Conservation (phyloP, 495 filamentous ascomycete genomes). For the Tuber borchii region DNA sequence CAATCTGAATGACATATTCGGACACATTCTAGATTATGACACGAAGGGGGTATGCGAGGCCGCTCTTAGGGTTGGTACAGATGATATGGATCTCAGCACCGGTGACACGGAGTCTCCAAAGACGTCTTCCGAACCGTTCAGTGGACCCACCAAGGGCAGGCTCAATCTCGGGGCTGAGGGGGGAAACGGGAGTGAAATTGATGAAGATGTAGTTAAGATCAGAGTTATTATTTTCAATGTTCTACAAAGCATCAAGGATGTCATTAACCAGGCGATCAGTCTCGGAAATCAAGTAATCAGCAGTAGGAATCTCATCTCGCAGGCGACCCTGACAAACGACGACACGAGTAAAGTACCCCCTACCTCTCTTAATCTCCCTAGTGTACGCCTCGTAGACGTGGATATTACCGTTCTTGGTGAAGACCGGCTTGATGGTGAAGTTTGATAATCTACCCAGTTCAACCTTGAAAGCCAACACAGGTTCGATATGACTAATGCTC, state of each 20-base stretch:
- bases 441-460: slow-evolving; percentile 89
- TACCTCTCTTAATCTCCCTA: slow-evolving; percentile 87
- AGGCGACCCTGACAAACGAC: slow-evolving; percentile 87
- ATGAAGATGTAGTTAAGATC: slow-evolving; percentile 99
- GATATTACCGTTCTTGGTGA: slow-evolving; percentile 97
- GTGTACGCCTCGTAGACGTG: slow-evolving; percentile 96
- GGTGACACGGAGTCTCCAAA: slow-evolving; percentile 93
- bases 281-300: slow-evolving; percentile 96
- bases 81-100: slow-evolving; percentile 97
- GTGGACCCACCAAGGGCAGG: slow-evolving; percentile 90
- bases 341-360: slow-evolving; percentile 94
- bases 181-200: slow-evolving; percentile 95
- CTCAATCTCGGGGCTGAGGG: slow-evolving; percentile 83
- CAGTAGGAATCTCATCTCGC: slow-evolving; percentile 92
- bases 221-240: slow-evolving; percentile 97
- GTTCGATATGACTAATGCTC: slow-evolving; percentile 94
- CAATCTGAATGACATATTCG: slow-evolving; percentile 96
- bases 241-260: slow-evolving; percentile 94
- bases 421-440: slow-evolving; percentile 94
- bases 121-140: slow-evolving; percentile 89
- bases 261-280: slow-evolving; percentile 94
- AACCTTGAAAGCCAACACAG: slow-evolving; percentile 94
- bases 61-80: slow-evolving; percentile 81
- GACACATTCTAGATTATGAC: slow-evolving; percentile 98
- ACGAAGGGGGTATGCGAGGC: slow-evolving; percentile 83